Conservation (phyloP, 768 basidiomycete genomes). For the Tricholoma terreum region DNA sequence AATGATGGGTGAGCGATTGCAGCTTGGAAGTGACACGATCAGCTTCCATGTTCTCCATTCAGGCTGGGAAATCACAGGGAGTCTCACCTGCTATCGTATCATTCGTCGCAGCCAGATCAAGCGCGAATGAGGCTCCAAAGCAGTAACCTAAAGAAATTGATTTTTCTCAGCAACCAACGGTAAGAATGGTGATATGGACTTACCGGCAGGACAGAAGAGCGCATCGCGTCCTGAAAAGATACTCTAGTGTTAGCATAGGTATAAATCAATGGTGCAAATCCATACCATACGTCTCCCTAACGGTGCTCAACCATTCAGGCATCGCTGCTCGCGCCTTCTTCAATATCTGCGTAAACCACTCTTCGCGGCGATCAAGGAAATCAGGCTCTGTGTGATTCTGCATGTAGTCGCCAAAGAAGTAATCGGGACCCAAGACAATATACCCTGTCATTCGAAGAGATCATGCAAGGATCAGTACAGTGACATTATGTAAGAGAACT, state of each 20-base stretch:
- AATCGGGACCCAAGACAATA: constrained; percentile 57
- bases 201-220: constrained; percentile 46
- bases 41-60: background rate
- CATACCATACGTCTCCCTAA: constrained; percentile 47
- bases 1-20: constrained; percentile 57
- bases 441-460: constrained; percentile 41
- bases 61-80: background rate
- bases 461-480: background rate
- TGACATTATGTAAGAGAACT: background rate
- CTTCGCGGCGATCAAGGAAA: constrained; percentile 28
- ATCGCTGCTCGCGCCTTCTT: constrained; percentile 35
- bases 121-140: constrained; percentile 52
- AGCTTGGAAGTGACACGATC: constrained; percentile 25
- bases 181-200: constrained; percentile 8
- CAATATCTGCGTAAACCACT: constrained; percentile 40
- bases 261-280: background rate
- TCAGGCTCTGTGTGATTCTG: constrained; percentile 34
- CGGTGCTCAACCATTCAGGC: constrained; percentile 51
- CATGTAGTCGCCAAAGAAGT: constrained; percentile 60
- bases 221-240: constrained; percentile 22
- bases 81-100: constrained; percentile 45
- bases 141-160: constrained; percentile 45
- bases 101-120: constrained; percentile 44
- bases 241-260: background rate
- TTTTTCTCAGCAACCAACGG: background rate